Base-by-base conservation (phyloP, 1,284 basidiomycete genomes). In the Phlebopus sp. region DNA sequence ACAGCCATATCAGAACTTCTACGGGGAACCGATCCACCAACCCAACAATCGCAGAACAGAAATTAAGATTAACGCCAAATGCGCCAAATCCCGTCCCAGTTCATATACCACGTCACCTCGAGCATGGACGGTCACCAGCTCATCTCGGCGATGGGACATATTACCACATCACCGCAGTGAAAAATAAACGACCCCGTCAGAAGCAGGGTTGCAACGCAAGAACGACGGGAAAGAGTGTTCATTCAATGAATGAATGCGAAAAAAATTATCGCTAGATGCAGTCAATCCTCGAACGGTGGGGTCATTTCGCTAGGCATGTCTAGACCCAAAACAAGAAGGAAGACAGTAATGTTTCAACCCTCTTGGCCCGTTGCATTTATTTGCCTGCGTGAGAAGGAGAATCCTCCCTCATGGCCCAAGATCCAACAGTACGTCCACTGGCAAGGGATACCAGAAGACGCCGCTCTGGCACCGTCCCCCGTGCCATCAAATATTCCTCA, bases 41-140 rank as follows among this genome's bases (percentile, higher is more conserved):
- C 37, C 23, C 27, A 31, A 55, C 29, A 37, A 17, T 40, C 43
- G 37, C 37, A 30, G 37, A 23, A 41, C 18, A 36, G 37, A 42
- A 27, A 60, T 46, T 42, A 43, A 36, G 13, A 14, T 47, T 48
- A 43, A 37, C 47, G 31, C 46, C 34, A 55, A 61, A 42, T 35
- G 49, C 54, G 42, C 47, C 38, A 38, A 48, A 25, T 42, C 35
- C 19, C 39, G 30, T 17, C 51, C 52, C 49, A 15, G 47, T 2
- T 4, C 29, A 44, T 54, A 59, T 51, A 62, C 49, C 47, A 47
- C 46, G 10, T 8, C 11, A 23, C 2, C 30, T 35, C 32, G 54
- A 59, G 60, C 62, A 52, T 59, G 14, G 37, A 55, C 59, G 61
- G 63, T 55, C 52, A 62, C 60, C 63, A 56, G 10, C 49, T 60